Base-by-base conservation (phyloP, 2,329 filamentous ascomycete genomes). In the Emmonsia crescens region DNA sequence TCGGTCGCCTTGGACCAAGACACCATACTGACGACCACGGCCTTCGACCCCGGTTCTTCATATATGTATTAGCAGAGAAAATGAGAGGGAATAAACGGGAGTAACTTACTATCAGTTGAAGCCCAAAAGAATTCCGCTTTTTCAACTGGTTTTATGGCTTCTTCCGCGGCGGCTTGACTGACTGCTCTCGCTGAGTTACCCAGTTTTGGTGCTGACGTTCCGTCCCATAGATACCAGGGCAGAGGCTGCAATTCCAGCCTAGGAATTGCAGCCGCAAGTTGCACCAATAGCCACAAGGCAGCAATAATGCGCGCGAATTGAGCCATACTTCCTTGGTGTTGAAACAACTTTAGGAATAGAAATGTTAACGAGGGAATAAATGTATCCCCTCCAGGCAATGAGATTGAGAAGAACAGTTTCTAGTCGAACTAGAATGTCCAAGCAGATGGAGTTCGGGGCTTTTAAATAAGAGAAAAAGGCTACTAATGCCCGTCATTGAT, bases 121-220 rank as follows among this genome's bases (percentile, higher is more conserved):
- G 60, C 60, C 60, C 60, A 61, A 16, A 61, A 46, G 38, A 61
- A 61, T 40, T 58, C 49, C 46, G 59, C 60, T 12, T 44, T 58
- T 27, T 61, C 46, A 29, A 46, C 33, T 5, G 55, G 44, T 24
- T 38, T 24, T 16, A 61, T 49, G 21, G 54, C 52, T 10, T 48
- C 52, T 27, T 27, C 31, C 9, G 54, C 54, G 36, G 31, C 54
- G 19, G 55, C 38, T 46, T 44, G 38, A 31, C 33, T 27, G 19
- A 57, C 36, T 3, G 27, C 38, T 31, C 55, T 57, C 6, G 14
- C 8, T 4, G 55, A 46, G 33, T 36, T n/a, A 36, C 46, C 60
- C 3, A 54, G 29, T 21, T 38, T 36, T 49, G 46, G 58, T 46
- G 24, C 55, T 19, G 33, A 42, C 2, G 38, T 57, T 38, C 38